Percentiles rank a stretch among this genome's conserved stretches.
These are phyloP conservation scores for Monosporascus sp. DNA, from an alignment of 2,329 filamentous ascomycete genomes.

Conservation along the genomic window DNA sequence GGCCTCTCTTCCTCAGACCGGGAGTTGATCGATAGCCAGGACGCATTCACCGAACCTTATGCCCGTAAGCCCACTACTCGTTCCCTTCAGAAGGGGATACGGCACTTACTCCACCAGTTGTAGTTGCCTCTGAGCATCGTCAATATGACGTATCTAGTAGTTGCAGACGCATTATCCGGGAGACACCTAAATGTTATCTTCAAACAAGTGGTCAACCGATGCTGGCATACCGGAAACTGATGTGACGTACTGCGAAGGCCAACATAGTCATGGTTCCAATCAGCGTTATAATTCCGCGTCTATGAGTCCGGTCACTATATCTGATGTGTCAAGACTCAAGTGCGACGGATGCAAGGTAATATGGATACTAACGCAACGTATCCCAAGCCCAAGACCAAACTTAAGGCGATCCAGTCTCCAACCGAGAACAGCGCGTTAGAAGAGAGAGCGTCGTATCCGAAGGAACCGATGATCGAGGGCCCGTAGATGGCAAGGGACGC, in stretches of 20 bases:
- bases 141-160: not conserved
- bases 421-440: constrained; percentile 1
- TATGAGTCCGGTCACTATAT: not conserved
- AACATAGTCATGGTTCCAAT: not conserved
- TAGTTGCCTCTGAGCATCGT: not conserved
- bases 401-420: not conserved
- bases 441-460: not conserved
- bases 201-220: not conserved
- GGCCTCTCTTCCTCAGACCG: not conserved
- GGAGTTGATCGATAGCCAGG: constrained; percentile 1
- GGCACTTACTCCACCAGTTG: constrained; percentile 1
- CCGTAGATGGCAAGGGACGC: not conserved
- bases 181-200: not conserved
- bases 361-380: not conserved
- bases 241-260: not conserved
- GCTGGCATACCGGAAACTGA: not conserved
- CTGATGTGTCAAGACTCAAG: not conserved
- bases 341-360: not conserved
- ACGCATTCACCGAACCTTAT: not conserved
- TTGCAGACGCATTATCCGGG: not conserved
- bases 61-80: not conserved
- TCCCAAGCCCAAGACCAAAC: not conserved
- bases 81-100: not conserved
- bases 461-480: not conserved
- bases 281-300: not conserved